phyloP scores from a whole-genome alignment of 805 yeast genomes.

The Kazachstania bromeliacearum region DNA sequence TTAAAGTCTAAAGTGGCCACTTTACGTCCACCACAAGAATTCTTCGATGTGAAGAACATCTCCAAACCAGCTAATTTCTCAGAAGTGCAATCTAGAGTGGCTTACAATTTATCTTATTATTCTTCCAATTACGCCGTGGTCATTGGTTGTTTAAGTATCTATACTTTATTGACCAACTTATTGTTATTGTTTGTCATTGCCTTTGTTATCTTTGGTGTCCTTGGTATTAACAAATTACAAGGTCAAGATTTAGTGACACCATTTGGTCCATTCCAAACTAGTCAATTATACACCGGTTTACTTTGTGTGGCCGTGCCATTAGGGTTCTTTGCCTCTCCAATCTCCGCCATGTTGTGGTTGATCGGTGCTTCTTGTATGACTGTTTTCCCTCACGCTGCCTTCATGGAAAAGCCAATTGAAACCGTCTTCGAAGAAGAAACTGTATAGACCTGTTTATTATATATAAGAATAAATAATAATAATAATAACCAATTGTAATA shows the following conservation, averaged over 20 bases:
- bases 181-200: constrained; percentile 74
- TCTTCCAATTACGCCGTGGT: constrained; percentile 77
- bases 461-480: too few species aligned
- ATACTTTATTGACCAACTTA: constrained; percentile 80
- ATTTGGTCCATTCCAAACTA: constrained; percentile 59
- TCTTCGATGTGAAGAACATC: constrained; percentile 80
- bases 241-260: constrained; percentile 80
- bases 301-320: constrained; percentile 68
- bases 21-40: constrained; percentile 84
- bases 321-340: constrained; percentile 81
- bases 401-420: constrained; percentile 93
- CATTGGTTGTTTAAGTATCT: constrained; percentile 62
- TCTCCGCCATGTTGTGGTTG: constrained; percentile 86
- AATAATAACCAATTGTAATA: too few species aligned
- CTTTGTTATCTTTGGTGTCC: constrained; percentile 64
- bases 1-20: constrained; percentile 59
- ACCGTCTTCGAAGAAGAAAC: constrained; percentile 80
- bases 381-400: constrained; percentile 77
- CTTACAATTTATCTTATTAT: constrained; percentile 79
- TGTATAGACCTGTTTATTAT: too few species aligned
- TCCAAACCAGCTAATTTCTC: constrained; percentile 86
- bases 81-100: constrained; percentile 81
- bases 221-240: constrained; percentile 65
- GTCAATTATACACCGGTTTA: constrained; percentile 78
- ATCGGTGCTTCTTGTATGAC: constrained; percentile 74